A percentile compares a stretch with the other conserved stretches of the same genome.
Conservation (phyloP, 2,329 filamentous ascomycete species). For the Calonectria crousiana region DNA sequence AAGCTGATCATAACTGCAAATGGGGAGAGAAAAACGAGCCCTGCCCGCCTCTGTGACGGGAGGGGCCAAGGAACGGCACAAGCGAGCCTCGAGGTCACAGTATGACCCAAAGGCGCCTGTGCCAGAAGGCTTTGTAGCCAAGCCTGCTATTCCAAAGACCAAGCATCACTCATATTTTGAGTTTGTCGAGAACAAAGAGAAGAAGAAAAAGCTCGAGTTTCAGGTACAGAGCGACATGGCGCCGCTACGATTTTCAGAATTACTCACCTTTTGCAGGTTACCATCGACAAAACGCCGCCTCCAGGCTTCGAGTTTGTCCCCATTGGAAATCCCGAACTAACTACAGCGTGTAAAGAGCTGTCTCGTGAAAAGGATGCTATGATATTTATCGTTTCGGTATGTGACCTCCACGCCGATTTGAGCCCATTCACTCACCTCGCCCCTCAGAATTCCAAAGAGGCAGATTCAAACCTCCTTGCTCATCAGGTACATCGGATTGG, state of each 20-base stretch:
- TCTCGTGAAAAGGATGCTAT: slow-evolving; percentile 72
- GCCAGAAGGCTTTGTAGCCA: slow-evolving; percentile 53
- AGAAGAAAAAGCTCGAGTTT: slow-evolving; percentile 73
- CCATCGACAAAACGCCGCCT: slow-evolving; percentile 63
- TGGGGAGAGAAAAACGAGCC: slow-evolving; percentile 53
- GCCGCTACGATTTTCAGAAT: slow-evolving; percentile 33
- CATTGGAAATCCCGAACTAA: slow-evolving; percentile 71
- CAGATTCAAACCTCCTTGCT: slow-evolving; percentile 54
- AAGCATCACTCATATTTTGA: slow-evolving; percentile 75
- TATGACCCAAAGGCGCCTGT: slow-evolving; percentile 50
- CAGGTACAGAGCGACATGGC: slow-evolving; percentile 59
- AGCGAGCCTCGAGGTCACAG: slow-evolving; percentile 47
- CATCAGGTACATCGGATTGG: slow-evolving; percentile 71
- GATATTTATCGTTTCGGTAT: slow-evolving; percentile 76
- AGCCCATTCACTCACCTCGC: slow-evolving; percentile 24
- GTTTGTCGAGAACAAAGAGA: slow-evolving; percentile 73
- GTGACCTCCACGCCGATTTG: slow-evolving; percentile 35
- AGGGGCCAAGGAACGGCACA: slow-evolving; percentile 53
- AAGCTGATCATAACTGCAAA: slow-evolving; percentile 45
- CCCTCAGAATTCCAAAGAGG: slow-evolving; percentile 47
- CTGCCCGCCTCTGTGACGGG: slow-evolving; percentile 45
- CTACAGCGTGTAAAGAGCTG: slow-evolving; percentile 72
- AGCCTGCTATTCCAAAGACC: slow-evolving; percentile 56
- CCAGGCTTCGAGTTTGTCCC: slow-evolving; percentile 74
- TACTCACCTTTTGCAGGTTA: slow-evolving; percentile 60